Evolutionary conservation across 192 early-diverging fungal genomes (phyloP).

Genomic region (Backusella morwellensis): DNA sequence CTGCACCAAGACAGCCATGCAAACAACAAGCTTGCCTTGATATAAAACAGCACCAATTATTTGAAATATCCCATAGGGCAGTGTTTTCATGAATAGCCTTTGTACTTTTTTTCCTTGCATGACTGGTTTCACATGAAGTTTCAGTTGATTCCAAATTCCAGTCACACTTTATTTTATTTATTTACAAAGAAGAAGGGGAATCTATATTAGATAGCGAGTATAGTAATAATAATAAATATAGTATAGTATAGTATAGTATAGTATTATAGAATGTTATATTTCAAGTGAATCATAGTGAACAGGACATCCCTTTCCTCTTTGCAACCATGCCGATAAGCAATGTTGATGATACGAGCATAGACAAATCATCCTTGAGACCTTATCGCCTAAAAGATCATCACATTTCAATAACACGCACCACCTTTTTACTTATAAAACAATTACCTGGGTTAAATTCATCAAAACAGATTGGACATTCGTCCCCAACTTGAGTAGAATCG

Average conservation of each 20-base stretch:
- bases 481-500: slow-evolving; percentile 60
- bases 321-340: slow-evolving; percentile 83
- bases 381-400: slow-evolving; percentile 49
- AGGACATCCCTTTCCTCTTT: slow-evolving; percentile 73
- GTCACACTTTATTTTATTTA: neutral
- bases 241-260: neutral
- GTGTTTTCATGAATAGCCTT: neutral
- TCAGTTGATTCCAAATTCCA: neutral
- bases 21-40: neutral
- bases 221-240: neutral
- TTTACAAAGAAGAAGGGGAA: neutral
- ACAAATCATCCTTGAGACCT: slow-evolving; percentile 82
- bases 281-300: slow-evolving; percentile 59
- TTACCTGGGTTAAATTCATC: slow-evolving; percentile 82
- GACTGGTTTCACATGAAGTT: neutral
- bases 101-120: neutral
- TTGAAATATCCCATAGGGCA: neutral
- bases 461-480: slow-evolving; percentile 94
- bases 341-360: slow-evolving; percentile 86
- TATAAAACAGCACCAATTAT: neutral
- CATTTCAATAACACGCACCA: too few relatives aligned
- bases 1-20: neutral
- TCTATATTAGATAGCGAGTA: neutral
- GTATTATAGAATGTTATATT: neutral
- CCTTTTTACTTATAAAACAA: neutral